These are phyloP conservation scores for Capronia americana DNA, from an alignment of 2,329 filamentous ascomycete genomes.

Conservation along the genomic window DNA sequence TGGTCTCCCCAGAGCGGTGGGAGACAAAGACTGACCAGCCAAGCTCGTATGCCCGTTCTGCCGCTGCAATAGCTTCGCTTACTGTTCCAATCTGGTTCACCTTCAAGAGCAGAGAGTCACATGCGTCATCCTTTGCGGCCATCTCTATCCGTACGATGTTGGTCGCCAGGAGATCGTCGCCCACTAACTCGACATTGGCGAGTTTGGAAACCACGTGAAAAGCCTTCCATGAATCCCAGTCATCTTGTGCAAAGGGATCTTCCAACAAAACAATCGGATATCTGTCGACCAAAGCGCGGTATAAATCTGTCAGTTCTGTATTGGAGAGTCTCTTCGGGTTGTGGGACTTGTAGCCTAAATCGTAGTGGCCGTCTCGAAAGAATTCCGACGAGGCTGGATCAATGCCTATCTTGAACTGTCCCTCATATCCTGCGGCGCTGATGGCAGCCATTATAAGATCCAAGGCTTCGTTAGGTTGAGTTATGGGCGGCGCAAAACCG, in stretches of 20 bases:
- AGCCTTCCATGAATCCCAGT: slow-evolving; percentile 48
- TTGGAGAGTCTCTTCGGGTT: slow-evolving; percentile 37
- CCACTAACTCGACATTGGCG: slow-evolving; percentile 48
- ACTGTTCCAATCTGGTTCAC: slow-evolving; percentile 54
- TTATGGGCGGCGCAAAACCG: slow-evolving; percentile 48
- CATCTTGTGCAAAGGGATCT: slow-evolving; percentile 52
- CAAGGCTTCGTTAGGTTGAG: slow-evolving; percentile 45
- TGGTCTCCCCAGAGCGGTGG: slow-evolving; percentile 53
- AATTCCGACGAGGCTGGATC: slow-evolving; percentile 53
- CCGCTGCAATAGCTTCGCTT: slow-evolving; percentile 49
- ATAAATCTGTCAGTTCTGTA: slow-evolving; percentile 43
- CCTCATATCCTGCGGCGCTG: slow-evolving; percentile 41
- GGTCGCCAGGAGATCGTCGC: slow-evolving; percentile 51
- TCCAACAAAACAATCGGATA: slow-evolving; percentile 51
- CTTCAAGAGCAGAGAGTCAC: slow-evolving; percentile 52
- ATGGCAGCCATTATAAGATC: slow-evolving; percentile 45
- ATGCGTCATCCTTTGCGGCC: slow-evolving; percentile 49
- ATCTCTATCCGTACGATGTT: slow-evolving; percentile 47
- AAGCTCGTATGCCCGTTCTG: slow-evolving; percentile 44
- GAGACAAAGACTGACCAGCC: slow-evolving; percentile 54
- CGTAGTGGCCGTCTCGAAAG: slow-evolving; percentile 44
- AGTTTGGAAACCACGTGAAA: slow-evolving; percentile 48
- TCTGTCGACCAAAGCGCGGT: slow-evolving; percentile 43
- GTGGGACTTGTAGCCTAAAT: slow-evolving; percentile 49
- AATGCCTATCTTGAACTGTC: slow-evolving; percentile 49